Conservation (phyloP, 371 early-diverging fungal species). For the Mortierella sp. region DNA sequence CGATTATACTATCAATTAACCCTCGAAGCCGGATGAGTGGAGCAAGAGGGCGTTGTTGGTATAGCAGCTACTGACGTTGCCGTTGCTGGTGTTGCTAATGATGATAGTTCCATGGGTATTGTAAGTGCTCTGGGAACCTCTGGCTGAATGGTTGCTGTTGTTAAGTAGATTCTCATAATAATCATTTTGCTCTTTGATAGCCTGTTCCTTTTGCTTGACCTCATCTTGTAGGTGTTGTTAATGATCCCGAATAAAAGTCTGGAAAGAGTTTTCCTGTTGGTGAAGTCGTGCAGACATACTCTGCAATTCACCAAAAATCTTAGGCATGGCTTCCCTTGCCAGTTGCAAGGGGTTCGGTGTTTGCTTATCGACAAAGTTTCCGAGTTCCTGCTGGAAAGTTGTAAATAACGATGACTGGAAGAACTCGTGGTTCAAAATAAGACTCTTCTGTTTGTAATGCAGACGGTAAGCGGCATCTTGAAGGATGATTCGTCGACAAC, state of each 20-base stretch:
- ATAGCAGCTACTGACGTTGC: too few species aligned
- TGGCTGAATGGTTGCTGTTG: constrained; percentile 4
- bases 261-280: not conserved
- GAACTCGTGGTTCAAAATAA: constrained; percentile 18
- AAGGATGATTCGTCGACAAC: constrained; percentile 24
- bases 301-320: not conserved
- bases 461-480: constrained; percentile 23
- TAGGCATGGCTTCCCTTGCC: not conserved
- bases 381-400: constrained; percentile 12
- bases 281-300: not conserved
- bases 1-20: not conserved
- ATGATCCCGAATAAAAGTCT: not conserved
- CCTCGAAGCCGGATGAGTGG: not conserved
- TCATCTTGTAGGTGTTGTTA: not conserved
- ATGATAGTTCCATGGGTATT: constrained; percentile 13
- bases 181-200: not conserved
- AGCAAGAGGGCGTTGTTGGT: not conserved
- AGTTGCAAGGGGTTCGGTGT: not conserved
- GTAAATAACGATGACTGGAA: constrained; percentile 16
- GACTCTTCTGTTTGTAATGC: constrained; percentile 9
- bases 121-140: not conserved
- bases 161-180: constrained; percentile 1
- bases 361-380: not conserved
- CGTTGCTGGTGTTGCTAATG: not conserved
- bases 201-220: not conserved